Conservation (phyloP, 2,329 filamentous ascomycete genomes). For the Xylariaceae sp. region DNA sequence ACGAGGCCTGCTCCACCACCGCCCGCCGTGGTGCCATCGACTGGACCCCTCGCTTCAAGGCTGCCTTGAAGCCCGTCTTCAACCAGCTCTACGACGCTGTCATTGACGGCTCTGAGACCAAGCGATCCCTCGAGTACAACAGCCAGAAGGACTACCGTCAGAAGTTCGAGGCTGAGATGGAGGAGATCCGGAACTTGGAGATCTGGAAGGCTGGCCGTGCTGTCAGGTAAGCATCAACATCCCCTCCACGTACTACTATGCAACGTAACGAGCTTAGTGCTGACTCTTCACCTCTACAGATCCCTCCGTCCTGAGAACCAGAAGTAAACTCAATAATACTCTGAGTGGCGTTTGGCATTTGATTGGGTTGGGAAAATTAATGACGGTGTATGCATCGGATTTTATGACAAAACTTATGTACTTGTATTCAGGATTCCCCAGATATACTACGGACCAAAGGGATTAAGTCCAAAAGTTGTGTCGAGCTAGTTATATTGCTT, state of each 20-base stretch:
- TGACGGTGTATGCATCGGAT: conserved; percentile 23
- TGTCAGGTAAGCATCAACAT: conserved; percentile 59
- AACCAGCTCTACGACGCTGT: conserved; percentile 94
- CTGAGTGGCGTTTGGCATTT: conserved; percentile 21
- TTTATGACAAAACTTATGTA: conserved; percentile 29
- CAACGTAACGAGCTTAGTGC: conserved; percentile 2
- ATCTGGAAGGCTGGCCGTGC: conserved; percentile 99
- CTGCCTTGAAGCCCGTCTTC: conserved; percentile 97
- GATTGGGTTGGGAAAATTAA: conserved; percentile 24
- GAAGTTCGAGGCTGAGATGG: conserved; percentile 96
- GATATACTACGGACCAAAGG: conserved; percentile 21
- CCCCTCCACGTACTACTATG: neutral
- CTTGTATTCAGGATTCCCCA: conserved; percentile 35
- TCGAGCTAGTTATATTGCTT: conserved; percentile 15
- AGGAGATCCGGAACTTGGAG: conserved; percentile 96
- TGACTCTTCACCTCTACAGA: conserved; percentile 35
- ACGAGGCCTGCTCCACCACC: conserved; percentile 97
- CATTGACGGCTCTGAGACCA: conserved; percentile 84
- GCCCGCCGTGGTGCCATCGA: conserved; percentile 97
- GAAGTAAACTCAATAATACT: conserved; percentile 49
- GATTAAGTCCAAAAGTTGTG: conserved; percentile 23
- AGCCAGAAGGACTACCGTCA: conserved; percentile 90
- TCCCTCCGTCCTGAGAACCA: conserved; percentile 82
- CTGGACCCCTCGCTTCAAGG: conserved; percentile 97
- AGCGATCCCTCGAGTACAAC: conserved; percentile 97